Conservation (phyloP, 2,329 filamentous ascomycete species). For the Stachybotrys chartarum region DNA sequence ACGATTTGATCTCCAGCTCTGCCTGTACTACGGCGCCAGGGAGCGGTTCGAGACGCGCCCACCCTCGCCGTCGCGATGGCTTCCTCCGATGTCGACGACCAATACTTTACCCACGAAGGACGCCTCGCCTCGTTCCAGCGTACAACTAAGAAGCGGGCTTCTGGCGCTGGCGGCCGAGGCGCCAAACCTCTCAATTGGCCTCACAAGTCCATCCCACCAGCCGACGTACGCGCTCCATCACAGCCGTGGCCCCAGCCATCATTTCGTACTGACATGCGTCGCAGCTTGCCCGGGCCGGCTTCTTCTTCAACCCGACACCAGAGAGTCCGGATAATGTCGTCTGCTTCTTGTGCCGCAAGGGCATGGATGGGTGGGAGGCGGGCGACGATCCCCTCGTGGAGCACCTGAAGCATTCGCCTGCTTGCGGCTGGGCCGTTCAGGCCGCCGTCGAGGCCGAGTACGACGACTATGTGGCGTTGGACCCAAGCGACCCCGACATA, state of each 20-base stretch:
- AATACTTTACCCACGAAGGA: slow-evolving; percentile 60
- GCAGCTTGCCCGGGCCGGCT: slow-evolving; percentile 83
- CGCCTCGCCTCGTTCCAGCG: slow-evolving; percentile 75
- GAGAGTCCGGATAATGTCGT: slow-evolving; percentile 78
- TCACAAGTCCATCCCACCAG: slow-evolving; percentile 39
- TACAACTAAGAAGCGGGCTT: slow-evolving; percentile 61
- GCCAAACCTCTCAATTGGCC: slow-evolving; percentile 67
- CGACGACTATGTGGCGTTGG: slow-evolving; percentile 57
- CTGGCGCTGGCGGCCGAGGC: slow-evolving; percentile 46
- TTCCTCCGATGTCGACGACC: slow-evolving; percentile 30
- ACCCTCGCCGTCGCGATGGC: slow-evolving; percentile 17
- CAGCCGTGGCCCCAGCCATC: background rate
- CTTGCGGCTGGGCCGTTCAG: slow-evolving; percentile 83
- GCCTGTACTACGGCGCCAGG: background rate
- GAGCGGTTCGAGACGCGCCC: slow-evolving; percentile 7
- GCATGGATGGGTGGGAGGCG: slow-evolving; percentile 86
- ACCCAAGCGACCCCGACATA: slow-evolving; percentile 67
- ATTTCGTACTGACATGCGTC: slow-evolving; percentile 11
- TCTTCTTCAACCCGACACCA: slow-evolving; percentile 75
- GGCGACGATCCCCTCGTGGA: slow-evolving; percentile 78
- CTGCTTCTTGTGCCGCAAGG: slow-evolving; percentile 81
- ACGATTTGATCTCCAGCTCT: background rate
- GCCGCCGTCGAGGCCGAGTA: slow-evolving; percentile 54
- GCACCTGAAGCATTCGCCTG: slow-evolving; percentile 73
- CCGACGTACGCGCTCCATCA: slow-evolving; percentile 16